A percentile compares a stretch with the other conserved stretches of the same genome.
These are phyloP conservation scores for Rhodotorula sp. DNA, from an alignment of 1,284 basidiomycete genomes.

Conservation along the genomic window DNA sequence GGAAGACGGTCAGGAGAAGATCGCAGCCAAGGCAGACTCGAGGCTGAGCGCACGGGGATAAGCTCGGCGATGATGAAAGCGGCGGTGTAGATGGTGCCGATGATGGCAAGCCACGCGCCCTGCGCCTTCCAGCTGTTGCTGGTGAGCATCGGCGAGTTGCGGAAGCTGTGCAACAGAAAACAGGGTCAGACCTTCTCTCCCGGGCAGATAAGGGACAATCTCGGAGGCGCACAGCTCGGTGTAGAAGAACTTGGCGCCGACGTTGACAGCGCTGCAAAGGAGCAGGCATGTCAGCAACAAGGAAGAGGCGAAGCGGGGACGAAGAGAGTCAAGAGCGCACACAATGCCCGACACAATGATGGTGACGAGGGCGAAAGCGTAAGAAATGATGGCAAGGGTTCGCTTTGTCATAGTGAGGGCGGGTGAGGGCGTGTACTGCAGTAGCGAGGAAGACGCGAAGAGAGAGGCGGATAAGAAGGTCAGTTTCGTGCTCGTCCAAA, in stretches of 20 bases:
- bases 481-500: too few relatives aligned
- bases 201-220: too few relatives aligned
- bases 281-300: not conserved
- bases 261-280: not conserved
- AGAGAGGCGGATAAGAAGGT: too few relatives aligned
- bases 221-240: not conserved
- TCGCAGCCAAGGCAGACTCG: not conserved
- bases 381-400: not conserved
- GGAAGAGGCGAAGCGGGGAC: too few relatives aligned
- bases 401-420: constrained; percentile 7
- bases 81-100: not conserved
- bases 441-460: too few relatives aligned
- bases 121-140: constrained; percentile 9
- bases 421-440: constrained; percentile 4
- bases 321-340: not conserved
- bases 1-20: not conserved
- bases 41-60: constrained; percentile 1
- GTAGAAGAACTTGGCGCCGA: constrained; percentile 16
- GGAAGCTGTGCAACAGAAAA: not conserved
- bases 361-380: constrained; percentile 19
- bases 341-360: constrained; percentile 13
- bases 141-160: constrained; percentile 9
- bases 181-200: too few relatives aligned
- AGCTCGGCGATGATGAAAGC: constrained; percentile 22
- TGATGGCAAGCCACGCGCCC: constrained; percentile 10